Percentiles rank a stretch among this genome's conserved stretches.
phyloP scores from a whole-genome alignment of 306 rosid species.

The Cucurbita ficifolia region DNA sequence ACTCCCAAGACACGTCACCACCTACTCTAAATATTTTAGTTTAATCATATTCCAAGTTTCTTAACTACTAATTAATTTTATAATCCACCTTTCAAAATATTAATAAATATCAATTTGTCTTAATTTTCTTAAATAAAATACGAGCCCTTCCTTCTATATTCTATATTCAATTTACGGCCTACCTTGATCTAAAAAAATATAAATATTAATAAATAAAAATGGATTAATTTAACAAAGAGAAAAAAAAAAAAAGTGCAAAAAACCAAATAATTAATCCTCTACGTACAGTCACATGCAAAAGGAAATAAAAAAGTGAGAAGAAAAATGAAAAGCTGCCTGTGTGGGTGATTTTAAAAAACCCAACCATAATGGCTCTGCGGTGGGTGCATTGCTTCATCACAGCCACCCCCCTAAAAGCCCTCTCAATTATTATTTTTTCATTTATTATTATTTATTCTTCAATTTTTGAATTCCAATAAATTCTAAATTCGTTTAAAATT shows the following conservation, averaged over 20 bases:
- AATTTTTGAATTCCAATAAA: no score
- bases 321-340: background rate
- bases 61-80: background rate
- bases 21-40: background rate
- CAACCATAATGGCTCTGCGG: background rate
- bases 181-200: background rate
- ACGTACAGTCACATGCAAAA: background rate
- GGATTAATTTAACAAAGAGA: no score
- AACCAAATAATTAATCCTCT: background rate
- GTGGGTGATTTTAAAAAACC: background rate
- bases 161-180: no score
- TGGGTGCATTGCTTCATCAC: constrained; percentile 2
- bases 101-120: background rate
- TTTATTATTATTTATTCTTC: background rate
- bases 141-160: no score
- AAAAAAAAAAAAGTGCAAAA: background rate
- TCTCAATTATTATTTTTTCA: background rate
- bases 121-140: background rate
- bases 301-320: background rate
- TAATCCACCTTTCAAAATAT: background rate
- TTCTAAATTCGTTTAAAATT: no score
- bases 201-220: no score
- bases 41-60: background rate
- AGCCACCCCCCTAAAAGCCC: background rate
- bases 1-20: background rate